phyloP scores from a whole-genome alignment of 1,284 basidiomycete species.

The Ustilago cynodontis region DNA sequence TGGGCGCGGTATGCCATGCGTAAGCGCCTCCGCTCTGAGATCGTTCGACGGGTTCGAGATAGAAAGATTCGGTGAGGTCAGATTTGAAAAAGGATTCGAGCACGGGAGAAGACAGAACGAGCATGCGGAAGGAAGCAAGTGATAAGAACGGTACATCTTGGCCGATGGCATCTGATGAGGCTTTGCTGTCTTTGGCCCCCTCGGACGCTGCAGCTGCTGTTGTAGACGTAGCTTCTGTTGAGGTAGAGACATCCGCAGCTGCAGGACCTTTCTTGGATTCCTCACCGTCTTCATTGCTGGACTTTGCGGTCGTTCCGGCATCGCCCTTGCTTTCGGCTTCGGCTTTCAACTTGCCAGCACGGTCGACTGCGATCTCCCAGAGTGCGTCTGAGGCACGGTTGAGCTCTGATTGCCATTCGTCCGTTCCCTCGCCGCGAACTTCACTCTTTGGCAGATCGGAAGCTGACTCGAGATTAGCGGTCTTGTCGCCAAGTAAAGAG shows the following conservation, averaged over 20 bases:
- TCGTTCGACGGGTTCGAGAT: conserved; percentile 61
- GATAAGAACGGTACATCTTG: conserved; percentile 66
- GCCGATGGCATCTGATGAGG: conserved; percentile 34
- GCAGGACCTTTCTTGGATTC: conserved; percentile 12
- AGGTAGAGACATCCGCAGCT: neutral
- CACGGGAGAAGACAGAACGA: conserved; percentile 65
- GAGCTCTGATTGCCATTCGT: conserved; percentile 61
- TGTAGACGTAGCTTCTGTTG: neutral
- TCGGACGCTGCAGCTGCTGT: conserved; percentile 6
- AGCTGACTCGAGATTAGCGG: conserved; percentile 28
- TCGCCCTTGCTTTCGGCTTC: conserved; percentile 17
- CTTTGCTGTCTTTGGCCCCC: conserved; percentile 11
- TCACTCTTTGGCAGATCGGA: conserved; percentile 38
- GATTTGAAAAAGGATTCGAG: conserved; percentile 67
- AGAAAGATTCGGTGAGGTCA: conserved; percentile 64
- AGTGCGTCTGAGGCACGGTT: conserved; percentile 61
- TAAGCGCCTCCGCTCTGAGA: conserved; percentile 63
- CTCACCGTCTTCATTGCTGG: conserved; percentile 38
- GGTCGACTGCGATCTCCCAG: conserved; percentile 65
- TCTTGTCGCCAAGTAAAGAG: conserved; percentile 43
- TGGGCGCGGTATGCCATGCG: conserved; percentile 66
- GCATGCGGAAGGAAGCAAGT: conserved; percentile 63
- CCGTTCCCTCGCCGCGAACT: conserved; percentile 21
- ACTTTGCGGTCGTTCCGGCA: neutral
- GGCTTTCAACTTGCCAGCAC: conserved; percentile 54